Evolutionary conservation across 345 rosid species (phyloP).

Genomic region (Geranium brycei): DNA sequence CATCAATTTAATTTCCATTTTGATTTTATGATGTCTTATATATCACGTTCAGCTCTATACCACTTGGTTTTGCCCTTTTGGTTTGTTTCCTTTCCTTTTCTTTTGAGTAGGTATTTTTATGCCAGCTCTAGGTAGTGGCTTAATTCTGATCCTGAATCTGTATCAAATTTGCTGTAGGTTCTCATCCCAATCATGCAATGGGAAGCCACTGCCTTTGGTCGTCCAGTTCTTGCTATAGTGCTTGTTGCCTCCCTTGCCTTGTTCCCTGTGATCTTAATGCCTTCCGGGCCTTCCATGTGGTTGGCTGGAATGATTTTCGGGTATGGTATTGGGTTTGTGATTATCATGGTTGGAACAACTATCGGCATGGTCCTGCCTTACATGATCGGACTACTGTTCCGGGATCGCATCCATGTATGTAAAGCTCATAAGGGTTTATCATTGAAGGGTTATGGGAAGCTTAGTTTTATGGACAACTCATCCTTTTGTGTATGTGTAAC

Average conservation of each 20-base stretch:
- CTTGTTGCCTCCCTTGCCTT: constrained; percentile 77
- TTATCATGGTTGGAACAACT: constrained; percentile 94
- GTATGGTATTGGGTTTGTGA: constrained; percentile 76
- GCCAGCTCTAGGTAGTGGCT: not conserved
- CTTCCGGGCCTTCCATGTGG: constrained; percentile 99
- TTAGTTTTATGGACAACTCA: not conserved
- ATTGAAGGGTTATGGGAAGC: not conserved
- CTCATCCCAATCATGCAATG: constrained; percentile 76
- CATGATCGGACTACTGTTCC: constrained; percentile 62
- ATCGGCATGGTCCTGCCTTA: constrained; percentile 86
- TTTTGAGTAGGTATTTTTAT: not conserved
- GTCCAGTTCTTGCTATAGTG: constrained; percentile 78
- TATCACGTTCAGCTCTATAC: too few relatives aligned
- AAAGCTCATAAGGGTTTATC: not conserved
- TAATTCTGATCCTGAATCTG: not conserved
- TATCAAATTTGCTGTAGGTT: constrained; percentile 32
- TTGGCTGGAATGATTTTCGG: constrained; percentile 98
- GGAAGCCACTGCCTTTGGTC: constrained; percentile 99
- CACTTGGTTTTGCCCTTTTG: too few relatives aligned
- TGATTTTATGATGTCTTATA: not conserved
- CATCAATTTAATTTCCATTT: too few relatives aligned
- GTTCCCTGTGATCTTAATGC: constrained; percentile 86
- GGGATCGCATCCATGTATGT: constrained; percentile 83
- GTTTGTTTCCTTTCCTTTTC: not conserved
- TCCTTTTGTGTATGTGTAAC: constrained; percentile 15